Conservation (phyloP, 176 grass and related monocot genomes). For the Oryza officinalis region DNA sequence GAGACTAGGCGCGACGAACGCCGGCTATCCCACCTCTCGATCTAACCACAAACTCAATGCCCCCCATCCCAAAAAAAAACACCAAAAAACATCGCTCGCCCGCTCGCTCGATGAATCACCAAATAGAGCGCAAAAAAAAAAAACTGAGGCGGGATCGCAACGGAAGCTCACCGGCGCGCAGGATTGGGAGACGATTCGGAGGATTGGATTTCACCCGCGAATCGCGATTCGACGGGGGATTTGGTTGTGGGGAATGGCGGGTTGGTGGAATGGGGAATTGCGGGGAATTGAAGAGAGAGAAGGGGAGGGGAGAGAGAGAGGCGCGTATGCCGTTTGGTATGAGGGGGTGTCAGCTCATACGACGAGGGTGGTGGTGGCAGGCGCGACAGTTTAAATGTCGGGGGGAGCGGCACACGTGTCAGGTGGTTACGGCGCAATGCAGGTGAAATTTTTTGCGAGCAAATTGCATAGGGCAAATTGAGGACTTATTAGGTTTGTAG, state of each 20-base stretch:
- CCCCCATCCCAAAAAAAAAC: neutral
- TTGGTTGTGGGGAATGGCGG: neutral
- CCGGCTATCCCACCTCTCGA: neutral
- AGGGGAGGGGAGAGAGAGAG: neutral
- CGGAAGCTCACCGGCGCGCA: conserved; percentile 32
- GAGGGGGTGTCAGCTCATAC: neutral
- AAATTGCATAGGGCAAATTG: no score
- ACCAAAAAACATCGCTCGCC: neutral
- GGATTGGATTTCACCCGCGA: neutral
- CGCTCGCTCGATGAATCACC: neutral
- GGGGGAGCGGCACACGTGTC: conserved; percentile 26
- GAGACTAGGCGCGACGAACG: conserved; percentile 18
- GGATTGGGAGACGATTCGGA: neutral
- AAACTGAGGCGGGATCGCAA: neutral
- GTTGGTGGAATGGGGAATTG: conserved; percentile 38
- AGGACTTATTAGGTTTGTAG: no score
- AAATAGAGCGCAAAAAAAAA: neutral
- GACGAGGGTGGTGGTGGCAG: neutral
- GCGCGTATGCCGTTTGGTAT: conserved; percentile 12
- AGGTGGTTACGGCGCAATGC: neutral
- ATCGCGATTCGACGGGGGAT: neutral
- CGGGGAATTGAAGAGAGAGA: neutral
- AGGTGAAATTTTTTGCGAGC: no score
- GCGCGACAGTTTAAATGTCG: conserved; percentile 48
- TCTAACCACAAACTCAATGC: neutral